Evolutionary conservation across 352 stramenopile genomes (phyloP).

Genomic region (Globisporangium emineosum): DNA sequence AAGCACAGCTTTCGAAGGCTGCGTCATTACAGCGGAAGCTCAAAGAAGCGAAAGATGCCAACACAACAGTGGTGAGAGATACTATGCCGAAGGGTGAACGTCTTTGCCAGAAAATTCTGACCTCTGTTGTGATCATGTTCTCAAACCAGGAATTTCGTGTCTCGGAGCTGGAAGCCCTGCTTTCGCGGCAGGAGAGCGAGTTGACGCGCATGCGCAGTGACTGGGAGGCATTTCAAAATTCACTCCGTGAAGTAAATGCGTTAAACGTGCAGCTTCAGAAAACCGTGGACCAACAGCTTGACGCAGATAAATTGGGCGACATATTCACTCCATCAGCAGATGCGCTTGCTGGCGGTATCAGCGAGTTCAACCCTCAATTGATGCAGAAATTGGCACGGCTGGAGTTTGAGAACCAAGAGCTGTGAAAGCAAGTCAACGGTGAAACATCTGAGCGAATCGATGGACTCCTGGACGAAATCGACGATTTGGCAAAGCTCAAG

Average conservation of each 20-base stretch:
- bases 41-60: conserved; percentile 58
- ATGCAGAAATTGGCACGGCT: conserved; percentile 60
- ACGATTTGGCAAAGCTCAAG: conserved; percentile 59
- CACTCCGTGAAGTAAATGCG: conserved; percentile 34
- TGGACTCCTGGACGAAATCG: conserved; percentile 48
- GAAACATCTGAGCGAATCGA: conserved; percentile 60
- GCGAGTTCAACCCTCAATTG: conserved; percentile 66
- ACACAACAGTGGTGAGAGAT: conserved; percentile 56
- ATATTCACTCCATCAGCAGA: not conserved
- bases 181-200: conserved; percentile 34
- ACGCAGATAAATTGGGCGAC: not conserved
- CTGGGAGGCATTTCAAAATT: conserved; percentile 25
- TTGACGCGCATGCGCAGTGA: conserved; percentile 22
- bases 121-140: not conserved
- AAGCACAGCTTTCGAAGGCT: conserved; percentile 46
- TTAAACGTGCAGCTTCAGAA: conserved; percentile 56
- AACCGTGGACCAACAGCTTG: conserved; percentile 25
- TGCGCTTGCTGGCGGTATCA: conserved; percentile 32
- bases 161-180: conserved; percentile 45
- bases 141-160: conserved; percentile 52
- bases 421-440: conserved; percentile 48
- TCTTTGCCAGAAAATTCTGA: too few species aligned
- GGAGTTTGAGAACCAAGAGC: conserved; percentile 50
- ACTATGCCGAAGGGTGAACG: too few species aligned
- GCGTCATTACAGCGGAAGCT: conserved; percentile 58